Conservation (phyloP, 1,139 yeast species). For the Candida pseudocylindracea region DNA sequence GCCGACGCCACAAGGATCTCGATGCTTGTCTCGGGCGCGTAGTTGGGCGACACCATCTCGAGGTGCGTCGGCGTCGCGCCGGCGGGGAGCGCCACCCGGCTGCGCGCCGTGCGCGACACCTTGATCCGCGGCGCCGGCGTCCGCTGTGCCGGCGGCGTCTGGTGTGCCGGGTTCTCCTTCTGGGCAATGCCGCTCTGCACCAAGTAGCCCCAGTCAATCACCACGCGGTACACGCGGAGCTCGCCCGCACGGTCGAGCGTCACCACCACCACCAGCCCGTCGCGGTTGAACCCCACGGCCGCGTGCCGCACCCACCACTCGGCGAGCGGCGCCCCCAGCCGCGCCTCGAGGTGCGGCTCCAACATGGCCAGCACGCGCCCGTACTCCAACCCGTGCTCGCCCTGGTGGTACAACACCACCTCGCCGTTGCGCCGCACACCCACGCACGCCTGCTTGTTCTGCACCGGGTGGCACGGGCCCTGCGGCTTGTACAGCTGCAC, state of each 20-base stretch:
- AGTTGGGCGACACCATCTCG: conserved; percentile 20
- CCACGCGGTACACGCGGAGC: conserved; percentile 23
- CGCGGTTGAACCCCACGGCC: conserved; percentile 34
- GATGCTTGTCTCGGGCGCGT: conserved; percentile 11
- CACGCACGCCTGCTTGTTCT: conserved; percentile 51
- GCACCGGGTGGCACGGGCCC: conserved; percentile 49
- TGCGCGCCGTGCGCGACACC: background rate
- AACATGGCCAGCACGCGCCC: conserved; percentile 9
- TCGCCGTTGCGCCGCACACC: conserved; percentile 44
- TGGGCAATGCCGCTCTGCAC: conserved; percentile 23
- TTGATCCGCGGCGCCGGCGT: conserved; percentile 2
- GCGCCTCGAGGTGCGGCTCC: conserved; percentile 1
- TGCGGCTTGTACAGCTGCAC: conserved; percentile 34
- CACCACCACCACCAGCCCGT: conserved; percentile 23
- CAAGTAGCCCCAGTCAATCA: conserved; percentile 41
- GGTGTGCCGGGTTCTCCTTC: conserved; percentile 24
- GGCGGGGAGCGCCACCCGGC: background rate
- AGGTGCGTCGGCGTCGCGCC: conserved; percentile 5
- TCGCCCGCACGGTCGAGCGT: conserved; percentile 16
- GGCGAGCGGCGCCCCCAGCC: conserved; percentile 1
- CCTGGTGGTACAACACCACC: conserved; percentile 34
- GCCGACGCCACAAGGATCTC: conserved; percentile 16
- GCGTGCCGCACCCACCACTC: conserved; percentile 16
- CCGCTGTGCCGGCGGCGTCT: conserved; percentile 22
- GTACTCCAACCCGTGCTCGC: conserved; percentile 38